A percentile compares a stretch with the other conserved stretches of the same genome.
Conservation (phyloP, 2,329 filamentous ascomycete species). For the Fusarium nisikadoi region DNA sequence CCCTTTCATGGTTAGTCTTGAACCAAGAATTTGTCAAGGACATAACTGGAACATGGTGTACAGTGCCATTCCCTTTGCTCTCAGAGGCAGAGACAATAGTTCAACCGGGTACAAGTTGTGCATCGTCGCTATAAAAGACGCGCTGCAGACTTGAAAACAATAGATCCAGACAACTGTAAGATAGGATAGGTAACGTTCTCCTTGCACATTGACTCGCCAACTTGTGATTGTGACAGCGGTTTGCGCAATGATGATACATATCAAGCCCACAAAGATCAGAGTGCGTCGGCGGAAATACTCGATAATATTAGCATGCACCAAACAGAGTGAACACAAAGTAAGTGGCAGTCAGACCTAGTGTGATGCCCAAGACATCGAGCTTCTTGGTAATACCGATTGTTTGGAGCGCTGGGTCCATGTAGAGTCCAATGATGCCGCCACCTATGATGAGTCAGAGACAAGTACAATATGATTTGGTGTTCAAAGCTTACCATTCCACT, state of each 20-base stretch:
- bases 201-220: constrained; percentile 18
- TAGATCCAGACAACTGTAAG: constrained; percentile 39
- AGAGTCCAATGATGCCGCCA: constrained; percentile 31
- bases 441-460: neutral
- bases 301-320: constrained; percentile 34
- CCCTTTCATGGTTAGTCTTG: constrained; percentile 4
- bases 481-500: constrained; percentile 30
- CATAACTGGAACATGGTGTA: constrained; percentile 38
- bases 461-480: neutral
- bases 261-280: constrained; percentile 34
- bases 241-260: constrained; percentile 32
- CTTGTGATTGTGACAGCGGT: constrained; percentile 40
- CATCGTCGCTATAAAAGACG: constrained; percentile 41
- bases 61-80: constrained; percentile 40
- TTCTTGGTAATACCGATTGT: constrained; percentile 30
- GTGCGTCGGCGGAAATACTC: constrained; percentile 35
- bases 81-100: constrained; percentile 31
- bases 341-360: constrained; percentile 25
- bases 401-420: constrained; percentile 32
- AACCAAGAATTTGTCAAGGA: fast-evolving
- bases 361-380: constrained; percentile 36
- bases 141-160: constrained; percentile 39
- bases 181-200: constrained; percentile 1
- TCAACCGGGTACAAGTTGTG: constrained; percentile 41
- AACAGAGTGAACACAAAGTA: constrained; percentile 42